These are phyloP conservation scores for Penicillium manginii DNA, from an alignment of 495 filamentous ascomycete species.

Conservation along the genomic window DNA sequence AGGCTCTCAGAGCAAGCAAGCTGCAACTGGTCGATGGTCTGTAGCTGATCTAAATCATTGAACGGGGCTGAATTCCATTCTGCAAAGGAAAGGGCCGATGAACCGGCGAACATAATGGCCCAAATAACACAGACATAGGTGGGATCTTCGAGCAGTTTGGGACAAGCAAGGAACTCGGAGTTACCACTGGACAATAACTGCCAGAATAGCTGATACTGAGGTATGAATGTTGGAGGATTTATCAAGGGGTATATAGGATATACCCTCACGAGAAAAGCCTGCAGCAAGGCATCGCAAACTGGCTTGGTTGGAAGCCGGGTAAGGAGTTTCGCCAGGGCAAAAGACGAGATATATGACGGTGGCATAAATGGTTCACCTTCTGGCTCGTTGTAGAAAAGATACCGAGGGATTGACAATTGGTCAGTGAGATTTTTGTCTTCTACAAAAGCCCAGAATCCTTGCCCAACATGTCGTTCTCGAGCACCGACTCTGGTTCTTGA, in stretches of 20 bases:
- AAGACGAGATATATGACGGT: constrained; percentile 11
- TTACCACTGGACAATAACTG: constrained; percentile 14
- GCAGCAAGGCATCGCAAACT: constrained; percentile 12
- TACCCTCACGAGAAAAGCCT: constrained; percentile 17
- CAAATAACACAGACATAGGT: constrained; percentile 26
- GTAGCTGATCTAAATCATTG: background rate
- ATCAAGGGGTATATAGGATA: constrained; percentile 22
- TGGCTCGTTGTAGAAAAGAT: background rate
- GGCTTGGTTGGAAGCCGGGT: constrained; percentile 5
- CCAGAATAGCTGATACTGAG: constrained; percentile 25
- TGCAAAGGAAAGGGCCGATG: constrained; percentile 8
- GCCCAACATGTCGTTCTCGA: constrained; percentile 6
- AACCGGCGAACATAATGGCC: constrained; percentile 20
- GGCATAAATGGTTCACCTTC: background rate
- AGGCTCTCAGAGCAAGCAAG: constrained; percentile 15
- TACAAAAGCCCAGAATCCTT: constrained; percentile 18
- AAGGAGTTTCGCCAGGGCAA: constrained; percentile 4
- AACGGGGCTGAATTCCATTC: constrained; percentile 12
- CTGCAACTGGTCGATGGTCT: constrained; percentile 9
- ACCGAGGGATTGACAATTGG: background rate
- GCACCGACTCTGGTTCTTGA: background rate
- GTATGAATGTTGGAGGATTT: constrained; percentile 13
- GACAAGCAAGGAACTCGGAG: background rate
- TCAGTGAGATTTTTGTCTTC: background rate
- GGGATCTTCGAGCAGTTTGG: constrained; percentile 20